phyloP scores from a whole-genome alignment of 495 filamentous ascomycete species.

The Pyrenula massariospora region DNA sequence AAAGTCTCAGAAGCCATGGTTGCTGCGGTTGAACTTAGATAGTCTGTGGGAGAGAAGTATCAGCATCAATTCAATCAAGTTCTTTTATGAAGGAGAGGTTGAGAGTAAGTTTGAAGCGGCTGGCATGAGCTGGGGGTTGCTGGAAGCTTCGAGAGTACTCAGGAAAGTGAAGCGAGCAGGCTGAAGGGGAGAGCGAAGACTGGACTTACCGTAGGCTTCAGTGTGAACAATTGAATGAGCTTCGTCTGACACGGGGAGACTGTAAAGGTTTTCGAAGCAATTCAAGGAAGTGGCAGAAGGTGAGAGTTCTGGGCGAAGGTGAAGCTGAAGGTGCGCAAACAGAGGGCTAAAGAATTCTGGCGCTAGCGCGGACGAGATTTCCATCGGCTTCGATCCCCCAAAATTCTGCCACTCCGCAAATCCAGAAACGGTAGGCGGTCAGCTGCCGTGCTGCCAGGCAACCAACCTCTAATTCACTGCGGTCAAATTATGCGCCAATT shows the following conservation, averaged over 20 bases:
- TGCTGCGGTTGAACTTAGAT: conserved; percentile 16
- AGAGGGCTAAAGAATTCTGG: neutral
- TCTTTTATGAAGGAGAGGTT: neutral
- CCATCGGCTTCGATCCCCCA: neutral
- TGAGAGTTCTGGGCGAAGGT: neutral
- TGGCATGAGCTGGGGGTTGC: no score
- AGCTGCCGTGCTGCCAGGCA: neutral
- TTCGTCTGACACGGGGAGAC: no score
- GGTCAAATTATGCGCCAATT: no score
- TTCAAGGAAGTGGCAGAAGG: neutral
- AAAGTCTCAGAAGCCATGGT: conserved; percentile 84
- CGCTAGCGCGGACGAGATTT: no score
- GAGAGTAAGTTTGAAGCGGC: neutral
- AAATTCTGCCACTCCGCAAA: neutral
- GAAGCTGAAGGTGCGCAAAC: neutral
- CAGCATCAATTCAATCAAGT: neutral
- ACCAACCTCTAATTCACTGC: neutral
- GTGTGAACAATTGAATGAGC: no score
- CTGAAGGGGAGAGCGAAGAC: no score
- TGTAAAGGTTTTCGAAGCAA: no score
- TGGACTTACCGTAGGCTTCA: no score
- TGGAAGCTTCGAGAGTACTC: no score
- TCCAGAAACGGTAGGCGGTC: neutral
- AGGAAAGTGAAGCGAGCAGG: no score
- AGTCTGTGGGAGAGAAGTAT: conserved; percentile 1